Conservation (phyloP, 2,329 filamentous ascomycete genomes). For the Scedosporium aurantiacum region DNA sequence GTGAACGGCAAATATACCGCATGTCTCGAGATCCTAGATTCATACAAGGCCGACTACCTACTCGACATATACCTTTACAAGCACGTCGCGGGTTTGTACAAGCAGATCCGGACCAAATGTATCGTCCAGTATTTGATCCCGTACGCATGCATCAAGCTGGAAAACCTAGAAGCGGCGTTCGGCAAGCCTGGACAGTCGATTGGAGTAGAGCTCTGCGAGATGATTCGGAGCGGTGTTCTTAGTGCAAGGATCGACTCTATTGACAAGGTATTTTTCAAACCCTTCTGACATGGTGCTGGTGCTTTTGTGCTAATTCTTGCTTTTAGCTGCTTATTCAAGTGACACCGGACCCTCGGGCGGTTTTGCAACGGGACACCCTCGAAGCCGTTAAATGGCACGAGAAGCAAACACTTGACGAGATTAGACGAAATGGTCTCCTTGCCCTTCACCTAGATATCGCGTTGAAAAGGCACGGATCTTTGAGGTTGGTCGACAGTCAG, state of each 20-base stretch:
- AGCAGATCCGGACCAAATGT: constrained; percentile 72
- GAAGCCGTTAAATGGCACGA: constrained; percentile 61
- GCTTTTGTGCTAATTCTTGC: constrained; percentile 9
- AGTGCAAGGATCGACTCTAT: constrained; percentile 78
- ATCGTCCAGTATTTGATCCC: constrained; percentile 89
- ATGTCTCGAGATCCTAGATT: constrained; percentile 72
- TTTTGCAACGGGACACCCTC: constrained; percentile 61
- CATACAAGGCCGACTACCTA: constrained; percentile 75
- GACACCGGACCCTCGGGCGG: constrained; percentile 51
- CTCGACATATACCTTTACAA: constrained; percentile 76
- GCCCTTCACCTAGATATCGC: constrained; percentile 53
- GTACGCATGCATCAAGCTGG: constrained; percentile 76
- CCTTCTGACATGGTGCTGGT: background rate
- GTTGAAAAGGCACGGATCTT: constrained; percentile 13
- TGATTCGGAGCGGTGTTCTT: constrained; percentile 65
- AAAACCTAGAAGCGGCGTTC: constrained; percentile 70
- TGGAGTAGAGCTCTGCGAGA: constrained; percentile 61
- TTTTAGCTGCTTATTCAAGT: constrained; percentile 60
- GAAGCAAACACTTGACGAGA: constrained; percentile 60
- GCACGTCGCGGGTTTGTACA: constrained; percentile 61
- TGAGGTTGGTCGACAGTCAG: constrained; percentile 6
- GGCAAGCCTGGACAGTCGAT: constrained; percentile 50
- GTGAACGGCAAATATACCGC: constrained; percentile 80
- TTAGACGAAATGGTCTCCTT: constrained; percentile 66
- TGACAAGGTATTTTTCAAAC: constrained; percentile 43